Evolutionary conservation across 805 yeast species (phyloP).

Genomic region (Wickerhamomyces chambardii): DNA sequence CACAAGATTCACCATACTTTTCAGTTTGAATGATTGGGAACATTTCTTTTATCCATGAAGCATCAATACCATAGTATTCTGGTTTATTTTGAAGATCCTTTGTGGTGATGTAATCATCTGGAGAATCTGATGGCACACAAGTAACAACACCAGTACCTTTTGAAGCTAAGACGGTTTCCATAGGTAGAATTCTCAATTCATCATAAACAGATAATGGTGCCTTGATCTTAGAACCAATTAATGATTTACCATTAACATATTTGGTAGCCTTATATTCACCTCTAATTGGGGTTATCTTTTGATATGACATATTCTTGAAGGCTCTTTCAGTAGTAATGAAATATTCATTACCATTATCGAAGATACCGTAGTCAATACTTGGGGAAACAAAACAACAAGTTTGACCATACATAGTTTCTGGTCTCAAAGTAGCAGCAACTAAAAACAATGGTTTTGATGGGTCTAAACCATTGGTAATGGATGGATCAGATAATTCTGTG

Average conservation of each 20-base stretch:
- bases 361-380: slow-evolving; percentile 85
- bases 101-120: slow-evolving; percentile 90
- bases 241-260: slow-evolving; percentile 55
- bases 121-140: slow-evolving; percentile 98
- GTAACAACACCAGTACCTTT: slow-evolving; percentile 99
- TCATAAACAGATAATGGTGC: slow-evolving; percentile 75
- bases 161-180: slow-evolving; percentile 91
- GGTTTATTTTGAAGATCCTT: slow-evolving; percentile 82
- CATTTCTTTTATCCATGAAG: slow-evolving; percentile 80
- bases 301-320: slow-evolving; percentile 95
- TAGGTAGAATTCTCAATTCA: slow-evolving; percentile 80
- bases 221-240: slow-evolving; percentile 79
- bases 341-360: slow-evolving; percentile 70
- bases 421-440: slow-evolving; percentile 96
- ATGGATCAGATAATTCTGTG: slow-evolving; percentile 40
- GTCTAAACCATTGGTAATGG: slow-evolving; percentile 27
- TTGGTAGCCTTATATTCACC: slow-evolving; percentile 62
- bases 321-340: slow-evolving; percentile 91
- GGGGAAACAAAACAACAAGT: slow-evolving; percentile 97
- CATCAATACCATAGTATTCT: slow-evolving; percentile 77
- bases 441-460: slow-evolving; percentile 60
- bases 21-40: slow-evolving; percentile 72
- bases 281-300: slow-evolving; percentile 83
- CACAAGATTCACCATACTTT: slow-evolving; percentile 82
- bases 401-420: slow-evolving; percentile 99